Base-by-base conservation (phyloP, 192 early-diverging fungal genomes). In the Lunasporangiospora selenospora region DNA sequence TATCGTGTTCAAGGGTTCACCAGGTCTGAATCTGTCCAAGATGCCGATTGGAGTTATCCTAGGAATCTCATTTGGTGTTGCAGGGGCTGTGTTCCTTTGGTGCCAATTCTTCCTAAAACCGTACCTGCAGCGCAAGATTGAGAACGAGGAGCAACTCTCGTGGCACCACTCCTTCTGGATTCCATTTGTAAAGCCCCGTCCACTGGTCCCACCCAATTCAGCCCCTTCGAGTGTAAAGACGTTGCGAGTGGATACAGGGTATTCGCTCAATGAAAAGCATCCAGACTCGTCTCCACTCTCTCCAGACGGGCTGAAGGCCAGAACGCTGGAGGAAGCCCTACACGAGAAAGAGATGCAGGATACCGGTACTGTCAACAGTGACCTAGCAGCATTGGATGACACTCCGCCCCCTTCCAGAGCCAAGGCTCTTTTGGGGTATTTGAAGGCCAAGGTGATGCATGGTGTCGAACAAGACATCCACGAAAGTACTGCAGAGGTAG, bases 111-210 rank as follows among this genome's bases (percentile, higher is more conserved):
- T 92, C 71, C 75, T 88, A 60, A 79, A 81, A 42, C 81, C 83
- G 19, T 93, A 79, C 81, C 66, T 92, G 46, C 69, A 69, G 34
- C 91, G 90, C 56, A 65, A 64, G 34, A 67, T 93, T n/a, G 66
- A 84, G 34, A 80, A 78, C 32, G 84, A 88, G 44, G 91, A 93
- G 58, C 36, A 7, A 2, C 45, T 93, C 18, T 78, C 70, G 51
- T 92, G 88, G 89, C 90, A 91, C 70, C 91, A 93, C 42, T 58
- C 88, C 36, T 79, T 82, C 32, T 61, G 85, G 47, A 83, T 84
- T 47, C 80, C 82, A 43, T 83, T 85, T 56, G 65, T 92, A 29
- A 55, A 55, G 47, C 33, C 46, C 32, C 53, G 26, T 4, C 12
- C 36, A 40, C 21, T 16, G 21, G 29, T 46, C 40, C 21, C 36